Base-by-base conservation (phyloP, 371 early-diverging fungal genomes). In the Umbelopsis sp. region DNA sequence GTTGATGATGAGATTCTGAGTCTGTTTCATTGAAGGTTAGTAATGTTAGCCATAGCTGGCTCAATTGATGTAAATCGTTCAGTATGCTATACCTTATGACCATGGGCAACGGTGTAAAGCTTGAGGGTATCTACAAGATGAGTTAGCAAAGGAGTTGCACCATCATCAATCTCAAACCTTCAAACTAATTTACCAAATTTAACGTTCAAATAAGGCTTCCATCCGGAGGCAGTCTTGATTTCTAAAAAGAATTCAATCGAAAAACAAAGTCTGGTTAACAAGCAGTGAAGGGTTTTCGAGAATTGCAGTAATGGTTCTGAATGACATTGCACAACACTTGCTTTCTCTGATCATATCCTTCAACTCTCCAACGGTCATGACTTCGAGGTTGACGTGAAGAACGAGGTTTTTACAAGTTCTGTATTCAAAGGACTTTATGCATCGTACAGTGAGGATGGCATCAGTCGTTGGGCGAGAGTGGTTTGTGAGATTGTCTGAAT, bases 391-490 rank as follows among this genome's bases (percentile, higher is more conserved):
- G 24, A 92, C 71, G 53, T 87, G 87, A 37, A 97, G 79, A 41
- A 97, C 82, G 65, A 95, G 75, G 77, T 92, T 95, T 72, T 92
- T 93, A 76, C 89, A 83, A 0, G 94, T 94, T 65, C 96, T 87
- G 81, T 92, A 96, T 73, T 95, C 95, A 74, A 97, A 95, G 44
- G 89, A 92, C 75, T 93, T 94, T 75, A 97, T 95, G 63, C 94
- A 80, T 4, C 97, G 86, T 64, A 97, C 81, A 11, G 97, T 96
- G n/a, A 96, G 66, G 0, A 87, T 88, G 25, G 90, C 85, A 46
- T 84, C 81, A 18, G 85, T 84, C 45, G 76, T 67, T 25, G 89
- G 87, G 14, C 83, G 81, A 5, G 82, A 71, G 29, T 83, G 84
- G 70, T 85, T 87, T 16, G 89, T 84, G 9, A 88, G 77, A 29